These are phyloP conservation scores for Metschnikowia lochheadii DNA, from an alignment of 805 yeast species.

Conservation along the genomic window DNA sequence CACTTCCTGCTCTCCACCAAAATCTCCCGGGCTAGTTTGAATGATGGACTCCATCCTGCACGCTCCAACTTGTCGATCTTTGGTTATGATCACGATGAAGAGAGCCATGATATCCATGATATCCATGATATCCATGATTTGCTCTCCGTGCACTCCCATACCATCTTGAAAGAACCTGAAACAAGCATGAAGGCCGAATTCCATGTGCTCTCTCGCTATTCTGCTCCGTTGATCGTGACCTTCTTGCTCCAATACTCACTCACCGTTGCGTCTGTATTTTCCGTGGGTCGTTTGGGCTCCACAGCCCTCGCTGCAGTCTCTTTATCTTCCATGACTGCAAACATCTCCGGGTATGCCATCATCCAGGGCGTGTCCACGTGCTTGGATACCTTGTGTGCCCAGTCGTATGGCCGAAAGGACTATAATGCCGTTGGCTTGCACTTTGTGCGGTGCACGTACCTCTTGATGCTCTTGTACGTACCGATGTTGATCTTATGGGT, in stretches of 20 bases:
- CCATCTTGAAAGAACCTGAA: constrained; percentile 34
- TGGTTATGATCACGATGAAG: neutral
- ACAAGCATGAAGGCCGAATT: constrained; percentile 40
- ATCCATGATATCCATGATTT: constrained; percentile 15
- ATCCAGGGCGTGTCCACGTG: constrained; percentile 79
- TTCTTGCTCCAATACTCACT: constrained; percentile 68
- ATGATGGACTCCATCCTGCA: constrained; percentile 12
- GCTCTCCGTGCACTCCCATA: constrained; percentile 20
- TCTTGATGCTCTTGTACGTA: constrained; percentile 46
- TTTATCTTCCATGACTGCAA: constrained; percentile 72
- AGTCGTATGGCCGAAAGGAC: constrained; percentile 69
- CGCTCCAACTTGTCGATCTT: constrained; percentile 8
- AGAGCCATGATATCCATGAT: constrained; percentile 10
- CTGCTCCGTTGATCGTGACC: constrained; percentile 60
- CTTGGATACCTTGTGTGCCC: constrained; percentile 73
- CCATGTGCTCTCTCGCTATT: constrained; percentile 35
- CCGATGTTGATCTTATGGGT: constrained; percentile 64
- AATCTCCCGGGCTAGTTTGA: constrained; percentile 16
- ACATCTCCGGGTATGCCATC: constrained; percentile 68
- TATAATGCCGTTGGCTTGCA: constrained; percentile 63
- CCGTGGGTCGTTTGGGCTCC: constrained; percentile 71
- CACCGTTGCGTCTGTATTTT: constrained; percentile 72
- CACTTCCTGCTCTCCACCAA: constrained; percentile 13
- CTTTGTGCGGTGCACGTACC: constrained; percentile 61
- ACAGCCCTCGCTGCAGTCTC: constrained; percentile 73